These are phyloP conservation scores for Colletotrichum somersetense DNA, from an alignment of 2,329 filamentous ascomycete genomes.

Conservation along the genomic window DNA sequence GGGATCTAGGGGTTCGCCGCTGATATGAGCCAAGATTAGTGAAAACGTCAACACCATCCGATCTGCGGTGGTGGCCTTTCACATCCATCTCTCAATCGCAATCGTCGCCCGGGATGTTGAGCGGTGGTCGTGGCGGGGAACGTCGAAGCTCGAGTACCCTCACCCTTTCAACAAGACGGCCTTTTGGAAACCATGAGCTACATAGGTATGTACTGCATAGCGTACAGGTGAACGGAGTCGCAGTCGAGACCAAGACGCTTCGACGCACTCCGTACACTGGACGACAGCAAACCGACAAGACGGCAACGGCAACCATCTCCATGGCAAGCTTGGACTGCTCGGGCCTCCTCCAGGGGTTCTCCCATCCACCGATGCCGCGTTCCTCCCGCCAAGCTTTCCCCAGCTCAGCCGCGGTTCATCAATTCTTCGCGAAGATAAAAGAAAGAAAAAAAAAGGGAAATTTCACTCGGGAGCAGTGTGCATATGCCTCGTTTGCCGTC, in stretches of 20 bases:
- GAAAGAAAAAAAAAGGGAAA: neutral
- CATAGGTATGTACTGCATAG: neutral
- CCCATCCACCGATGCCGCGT: constrained; percentile 26
- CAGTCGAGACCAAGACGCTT: constrained; percentile 18
- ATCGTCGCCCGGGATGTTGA: neutral
- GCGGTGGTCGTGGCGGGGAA: neutral
- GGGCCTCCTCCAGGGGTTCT: constrained; percentile 36
- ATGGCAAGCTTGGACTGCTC: constrained; percentile 42
- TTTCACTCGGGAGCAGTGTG: neutral
- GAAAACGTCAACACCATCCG: constrained; percentile 25
- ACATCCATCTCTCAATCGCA: neutral
- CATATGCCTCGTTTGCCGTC: constrained; percentile 8
- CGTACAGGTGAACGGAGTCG: neutral
- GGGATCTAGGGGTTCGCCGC: constrained; percentile 27
- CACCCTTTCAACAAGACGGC: neutral
- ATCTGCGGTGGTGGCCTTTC: constrained; percentile 13
- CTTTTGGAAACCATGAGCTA: neutral
- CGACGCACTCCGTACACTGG: constrained; percentile 10
- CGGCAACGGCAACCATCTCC: constrained; percentile 35
- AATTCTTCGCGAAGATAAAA: constrained; percentile 20
- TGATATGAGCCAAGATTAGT: constrained; percentile 31
- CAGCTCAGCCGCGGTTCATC: constrained; percentile 29
- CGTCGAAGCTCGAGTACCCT: neutral
- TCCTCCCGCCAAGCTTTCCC: constrained; percentile 29
- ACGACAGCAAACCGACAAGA: constrained; percentile 31